Evolutionary conservation across 2,329 filamentous ascomycete genomes (phyloP).

Genomic region (Coniosporium tulheliwenetii): DNA sequence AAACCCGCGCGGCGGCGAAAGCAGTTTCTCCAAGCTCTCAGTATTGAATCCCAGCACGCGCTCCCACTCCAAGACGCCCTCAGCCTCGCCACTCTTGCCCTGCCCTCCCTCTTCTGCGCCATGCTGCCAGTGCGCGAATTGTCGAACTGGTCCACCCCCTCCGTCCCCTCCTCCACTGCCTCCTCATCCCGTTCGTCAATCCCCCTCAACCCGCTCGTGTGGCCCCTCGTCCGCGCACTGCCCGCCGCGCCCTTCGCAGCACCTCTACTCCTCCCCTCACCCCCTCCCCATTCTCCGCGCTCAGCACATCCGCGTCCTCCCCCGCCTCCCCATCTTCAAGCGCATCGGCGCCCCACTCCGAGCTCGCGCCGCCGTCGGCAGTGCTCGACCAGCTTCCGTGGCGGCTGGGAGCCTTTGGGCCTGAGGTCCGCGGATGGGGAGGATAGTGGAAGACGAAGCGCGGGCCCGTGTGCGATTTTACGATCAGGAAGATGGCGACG

Average conservation of each 20-base stretch:
- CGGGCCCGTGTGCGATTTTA: slow-evolving; percentile 63
- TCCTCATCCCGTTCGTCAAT: slow-evolving; percentile 2
- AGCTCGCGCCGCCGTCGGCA: slow-evolving; percentile 1
- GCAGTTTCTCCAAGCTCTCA: slow-evolving; percentile 63
- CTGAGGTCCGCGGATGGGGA: slow-evolving; percentile 32
- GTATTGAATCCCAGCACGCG: slow-evolving; percentile 57
- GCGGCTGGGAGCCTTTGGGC: slow-evolving; percentile 7
- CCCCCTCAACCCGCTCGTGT: slow-evolving; percentile 2
- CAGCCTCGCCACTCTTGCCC: slow-evolving; percentile 1
- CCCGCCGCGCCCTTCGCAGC: background rate
- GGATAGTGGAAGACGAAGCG: slow-evolving; percentile 81
- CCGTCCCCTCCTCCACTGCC: slow-evolving; percentile 6
- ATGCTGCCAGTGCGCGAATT: background rate
- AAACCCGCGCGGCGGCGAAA: slow-evolving; percentile 60
- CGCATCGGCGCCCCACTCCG: background rate
- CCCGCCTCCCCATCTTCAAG: too few species aligned
- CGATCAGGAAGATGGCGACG: slow-evolving; percentile 57
- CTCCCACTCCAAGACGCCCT: slow-evolving; percentile 36
- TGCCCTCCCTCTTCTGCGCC: slow-evolving; percentile 1
- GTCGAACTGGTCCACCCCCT: background rate
- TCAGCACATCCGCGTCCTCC: background rate
- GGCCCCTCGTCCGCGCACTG: slow-evolving; percentile 1
- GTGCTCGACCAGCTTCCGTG: background rate
- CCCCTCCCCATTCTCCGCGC: background rate
- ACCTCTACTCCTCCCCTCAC: background rate